Evolutionary conservation across 441 rosid genomes (phyloP), one percentile per base, ranked within the genome.

Genomic region (Adansonia gregorii): DNA sequence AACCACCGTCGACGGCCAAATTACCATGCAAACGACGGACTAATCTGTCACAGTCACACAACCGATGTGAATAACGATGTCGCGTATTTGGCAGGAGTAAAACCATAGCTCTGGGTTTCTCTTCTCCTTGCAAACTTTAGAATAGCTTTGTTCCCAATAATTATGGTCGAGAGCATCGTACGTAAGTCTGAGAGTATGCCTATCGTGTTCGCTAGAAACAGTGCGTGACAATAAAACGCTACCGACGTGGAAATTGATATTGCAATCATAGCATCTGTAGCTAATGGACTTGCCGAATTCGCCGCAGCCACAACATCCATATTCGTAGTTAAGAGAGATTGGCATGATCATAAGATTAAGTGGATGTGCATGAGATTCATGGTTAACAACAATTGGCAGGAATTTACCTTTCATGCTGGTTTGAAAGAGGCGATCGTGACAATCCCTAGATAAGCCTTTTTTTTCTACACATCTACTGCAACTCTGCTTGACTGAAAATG

Each of bases 261-360:
- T 55, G 59, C 59, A 55, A 19, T 55, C 59, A 7, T 55, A 35
- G 43, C 48, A 65, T 65, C 69, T 35, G 49, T 66, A 41, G 24
- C 70, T 41, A n/a, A 66, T 66, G 17, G 48, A 66, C 10, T 41
- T 15, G 12, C 70, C 70, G 9, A 66, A 66, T 3, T 66, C 51
- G 17, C 70, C 70, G 8, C 70, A 66, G 27, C 51, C 49, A 8
- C 11, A n/a, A 41, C 70, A 66, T 15, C 22, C 24, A 66, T 14
- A 66, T 49, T 66, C 22, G 2, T 39, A 66, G 17, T 66, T 66
- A 8, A 3, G 8, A 7, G 70, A 6, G 0, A 3, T 9, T 4
- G 70, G 51, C 51, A 66, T 66, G 22, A 66, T 66, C 3, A 66
- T 8, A 17, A 66, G 70, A 41, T 39, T 59, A 2, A 59, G 64